Evolutionary conservation across 441 rosid genomes (phyloP).

Genomic region (Eruca vesicaria): DNA sequence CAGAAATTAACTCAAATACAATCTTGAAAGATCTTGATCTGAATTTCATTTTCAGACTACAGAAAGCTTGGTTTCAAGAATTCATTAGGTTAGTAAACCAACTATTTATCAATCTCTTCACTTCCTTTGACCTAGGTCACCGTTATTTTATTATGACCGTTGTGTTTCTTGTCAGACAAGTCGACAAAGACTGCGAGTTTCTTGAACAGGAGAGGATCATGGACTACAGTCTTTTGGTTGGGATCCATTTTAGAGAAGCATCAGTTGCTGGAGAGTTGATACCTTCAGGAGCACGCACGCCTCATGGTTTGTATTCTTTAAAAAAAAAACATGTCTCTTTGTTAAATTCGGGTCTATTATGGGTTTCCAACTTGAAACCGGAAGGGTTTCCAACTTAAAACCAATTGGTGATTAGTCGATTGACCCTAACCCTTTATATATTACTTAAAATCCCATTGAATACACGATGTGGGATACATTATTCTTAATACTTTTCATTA

Average conservation of each 20-base stretch:
- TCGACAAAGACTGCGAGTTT: constrained; percentile 69
- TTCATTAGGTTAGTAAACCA: constrained; percentile 67
- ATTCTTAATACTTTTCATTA: no score
- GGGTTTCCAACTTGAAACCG: no score
- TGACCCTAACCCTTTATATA: no score
- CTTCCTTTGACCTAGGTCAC: no score
- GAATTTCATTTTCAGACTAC: constrained; percentile 60
- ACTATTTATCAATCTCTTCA: neutral
- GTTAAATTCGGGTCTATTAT: no score
- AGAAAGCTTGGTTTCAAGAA: constrained; percentile 66
- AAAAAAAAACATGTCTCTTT: neutral
- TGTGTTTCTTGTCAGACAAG: constrained; percentile 47
- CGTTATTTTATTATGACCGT: no score
- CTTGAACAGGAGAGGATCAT: constrained; percentile 70
- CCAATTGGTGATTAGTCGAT: no score
- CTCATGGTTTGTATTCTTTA: constrained; percentile 32
- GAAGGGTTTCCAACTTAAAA: no score
- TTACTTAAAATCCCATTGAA: no score
- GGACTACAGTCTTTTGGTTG: constrained; percentile 79
- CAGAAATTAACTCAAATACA: constrained; percentile 58
- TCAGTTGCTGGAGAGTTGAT: constrained; percentile 44
- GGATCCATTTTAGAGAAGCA: constrained; percentile 62
- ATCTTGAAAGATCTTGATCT: constrained; percentile 74
- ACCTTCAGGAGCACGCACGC: constrained; percentile 49
- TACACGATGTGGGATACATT: no score